phyloP scores from a whole-genome alignment of 352 stramenopile species.

The Phytophthora fragariaefolia region DNA sequence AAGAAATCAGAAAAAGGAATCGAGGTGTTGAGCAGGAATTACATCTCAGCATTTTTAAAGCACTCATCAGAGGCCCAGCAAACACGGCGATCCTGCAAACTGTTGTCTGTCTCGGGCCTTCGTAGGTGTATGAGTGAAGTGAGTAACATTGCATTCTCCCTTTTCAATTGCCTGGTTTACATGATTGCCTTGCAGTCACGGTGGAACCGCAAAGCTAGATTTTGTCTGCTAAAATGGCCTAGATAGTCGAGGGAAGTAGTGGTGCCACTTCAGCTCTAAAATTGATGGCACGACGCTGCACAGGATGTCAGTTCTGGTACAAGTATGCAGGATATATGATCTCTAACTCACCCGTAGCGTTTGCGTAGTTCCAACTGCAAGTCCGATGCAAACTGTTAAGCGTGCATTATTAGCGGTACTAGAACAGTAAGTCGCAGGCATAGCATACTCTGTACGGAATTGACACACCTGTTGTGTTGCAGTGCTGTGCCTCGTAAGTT shows the following conservation, averaged over 20 bases:
- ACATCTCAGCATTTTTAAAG: slow-evolving; percentile 41
- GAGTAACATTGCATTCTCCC: slow-evolving; percentile 41
- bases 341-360: slow-evolving; percentile 66
- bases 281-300: slow-evolving; percentile 57
- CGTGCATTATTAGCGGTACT: too few relatives aligned
- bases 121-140: slow-evolving; percentile 31
- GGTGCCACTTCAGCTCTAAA: slow-evolving; percentile 55
- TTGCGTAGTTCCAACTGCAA: slow-evolving; percentile 58
- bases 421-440: not conserved
- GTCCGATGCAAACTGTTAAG: slow-evolving; percentile 59
- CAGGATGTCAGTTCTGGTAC: not conserved
- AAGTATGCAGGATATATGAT: not conserved
- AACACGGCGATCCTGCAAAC: slow-evolving; percentile 12
- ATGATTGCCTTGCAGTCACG: slow-evolving; percentile 12
- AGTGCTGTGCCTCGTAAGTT: slow-evolving; percentile 33
- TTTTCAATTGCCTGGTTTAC: slow-evolving; percentile 37
- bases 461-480: slow-evolving; percentile 44
- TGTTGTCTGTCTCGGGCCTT: slow-evolving; percentile 22
- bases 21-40: slow-evolving; percentile 35
- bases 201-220: not conserved
- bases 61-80: slow-evolving; percentile 25
- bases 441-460: not conserved
- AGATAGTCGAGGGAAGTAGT: slow-evolving; percentile 54
- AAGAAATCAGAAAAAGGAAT: slow-evolving; percentile 32
- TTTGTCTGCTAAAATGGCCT: slow-evolving; percentile 21